Evolutionary conservation across 2,329 filamentous ascomycete genomes (phyloP), one percentile per base, ranked within the genome.

Genomic region (Lecanoromycetidae sp.): DNA sequence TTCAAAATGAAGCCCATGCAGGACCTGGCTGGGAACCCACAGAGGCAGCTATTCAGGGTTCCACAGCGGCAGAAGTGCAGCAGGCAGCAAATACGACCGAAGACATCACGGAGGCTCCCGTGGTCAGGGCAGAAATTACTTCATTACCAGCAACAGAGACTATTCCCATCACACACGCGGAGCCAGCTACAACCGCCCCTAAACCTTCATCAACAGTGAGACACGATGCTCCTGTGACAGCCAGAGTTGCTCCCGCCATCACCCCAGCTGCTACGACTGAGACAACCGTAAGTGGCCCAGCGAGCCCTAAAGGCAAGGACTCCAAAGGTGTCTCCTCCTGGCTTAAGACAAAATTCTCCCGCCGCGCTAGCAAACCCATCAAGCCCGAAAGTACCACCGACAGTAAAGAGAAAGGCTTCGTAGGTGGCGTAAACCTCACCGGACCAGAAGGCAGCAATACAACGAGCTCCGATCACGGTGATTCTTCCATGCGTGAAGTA

Each of bases 321-420:
- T 32, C 35, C 12, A 38, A 42, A 36, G 69, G 67, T 50, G 68
- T 75, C 35, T 76, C 69, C 54, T 68, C 66, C 32, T 78, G 75
- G 75, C 64, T 79, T 45, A 77, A 72, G 58, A 71, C 69, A 20
- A 71, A 69, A 5, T 72, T 78, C 51, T 68, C 66, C 0, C 63
- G 65, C n/a, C 46, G 66, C 0, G 60, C 66, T 1, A 56, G 52
- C 51, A 53, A 54, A 63, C 60, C 46, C 60, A 66, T 20, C n/a
- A 49, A 50, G 34, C 45, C 52, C n/a, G n/a, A n/a, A n/a, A n/a
- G n/a, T n/a, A n/a, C n/a, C 8, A 25, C 9, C 5, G 43, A 44
- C 7, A 25, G 27, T 27, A 46, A 42, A 30, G 49, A 48, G 23
- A 48, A 49, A 46, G 49, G 40, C 23, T 76, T 77, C 52, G 57